Evolutionary conservation across 192 early-diverging fungal genomes (phyloP).

Genomic region (Backusella tarrabulga): DNA sequence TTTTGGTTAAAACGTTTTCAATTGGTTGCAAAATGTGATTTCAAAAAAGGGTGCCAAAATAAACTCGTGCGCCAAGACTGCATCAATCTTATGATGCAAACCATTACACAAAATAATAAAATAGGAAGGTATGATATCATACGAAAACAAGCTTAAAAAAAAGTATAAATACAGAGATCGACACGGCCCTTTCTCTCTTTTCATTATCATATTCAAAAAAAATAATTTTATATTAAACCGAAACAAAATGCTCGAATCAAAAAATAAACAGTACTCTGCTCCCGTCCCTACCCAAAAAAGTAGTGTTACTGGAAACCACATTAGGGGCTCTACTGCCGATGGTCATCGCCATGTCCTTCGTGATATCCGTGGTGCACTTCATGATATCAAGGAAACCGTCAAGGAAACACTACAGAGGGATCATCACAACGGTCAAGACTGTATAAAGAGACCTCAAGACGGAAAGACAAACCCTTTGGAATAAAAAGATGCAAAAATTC

Average conservation of each 20-base stretch:
- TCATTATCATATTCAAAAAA: neutral
- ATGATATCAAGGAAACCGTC: constrained; percentile 1
- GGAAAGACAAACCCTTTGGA: neutral
- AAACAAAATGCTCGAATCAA: neutral
- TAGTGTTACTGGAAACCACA: neutral
- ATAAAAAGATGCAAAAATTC: neutral
- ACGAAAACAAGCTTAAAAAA: neutral
- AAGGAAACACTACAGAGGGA: neutral
- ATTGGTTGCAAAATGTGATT: neutral
- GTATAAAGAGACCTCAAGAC: neutral
- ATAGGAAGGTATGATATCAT: constrained; percentile 1
- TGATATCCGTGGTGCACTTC: neutral
- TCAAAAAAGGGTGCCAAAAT: neutral
- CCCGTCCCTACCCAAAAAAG: neutral
- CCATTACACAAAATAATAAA: neutral
- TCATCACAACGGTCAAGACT: constrained; percentile 1
- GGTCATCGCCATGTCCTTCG: neutral
- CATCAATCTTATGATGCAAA: neutral
- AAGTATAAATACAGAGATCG: constrained; percentile 1
- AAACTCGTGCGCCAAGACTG: neutral
- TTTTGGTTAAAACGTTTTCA: neutral
- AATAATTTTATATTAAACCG: neutral
- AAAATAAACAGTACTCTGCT: neutral
- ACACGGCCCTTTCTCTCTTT: neutral
- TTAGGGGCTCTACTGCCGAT: neutral